phyloP scores from a whole-genome alignment of 2,329 filamentous ascomycete genomes.

The Verticillium nubilum region DNA sequence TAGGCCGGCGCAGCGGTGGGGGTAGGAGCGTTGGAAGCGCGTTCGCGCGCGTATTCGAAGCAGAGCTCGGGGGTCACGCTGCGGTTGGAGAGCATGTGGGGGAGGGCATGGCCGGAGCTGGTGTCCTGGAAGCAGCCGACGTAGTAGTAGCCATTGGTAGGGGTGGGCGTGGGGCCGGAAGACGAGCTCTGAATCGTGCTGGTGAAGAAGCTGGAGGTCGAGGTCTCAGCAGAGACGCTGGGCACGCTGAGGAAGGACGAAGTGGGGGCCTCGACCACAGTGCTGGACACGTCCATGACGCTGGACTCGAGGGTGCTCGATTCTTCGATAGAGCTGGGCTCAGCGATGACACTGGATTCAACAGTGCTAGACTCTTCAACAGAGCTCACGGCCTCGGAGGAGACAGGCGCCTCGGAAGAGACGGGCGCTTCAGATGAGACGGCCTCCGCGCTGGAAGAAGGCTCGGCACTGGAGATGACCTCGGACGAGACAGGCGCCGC shows the following conservation, averaged over 20 bases:
- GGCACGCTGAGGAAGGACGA: slow-evolving; percentile 7
- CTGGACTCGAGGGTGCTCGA: neutral
- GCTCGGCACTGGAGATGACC: neutral
- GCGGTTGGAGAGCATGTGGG: slow-evolving; percentile 22
- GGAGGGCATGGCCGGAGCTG: slow-evolving; percentile 21
- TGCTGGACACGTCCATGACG: neutral
- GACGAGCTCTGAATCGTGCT: slow-evolving; percentile 1
- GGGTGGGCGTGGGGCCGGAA: slow-evolving; percentile 9
- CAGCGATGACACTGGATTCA: no score
- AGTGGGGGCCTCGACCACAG: neutral
- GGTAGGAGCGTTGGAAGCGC: slow-evolving; percentile 18
- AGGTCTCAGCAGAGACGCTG: slow-evolving; percentile 6
- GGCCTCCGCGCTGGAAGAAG: neutral
- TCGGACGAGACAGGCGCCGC: neutral
- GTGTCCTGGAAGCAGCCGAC: slow-evolving; percentile 23
- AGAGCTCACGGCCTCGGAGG: slow-evolving; percentile 1
- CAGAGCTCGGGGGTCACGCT: slow-evolving; percentile 27
- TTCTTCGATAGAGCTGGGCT: neutral
- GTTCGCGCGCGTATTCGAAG: slow-evolving; percentile 21
- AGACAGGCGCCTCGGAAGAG: neutral
- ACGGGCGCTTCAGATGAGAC: neutral
- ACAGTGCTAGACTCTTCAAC: slow-evolving; percentile 5
- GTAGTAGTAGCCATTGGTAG: slow-evolving; percentile 21
- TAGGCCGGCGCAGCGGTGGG: slow-evolving; percentile 19
- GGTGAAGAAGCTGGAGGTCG: neutral